Base-by-base conservation (phyloP, 106 monocot genomes). In the Platanthera zijinensis region DNA sequence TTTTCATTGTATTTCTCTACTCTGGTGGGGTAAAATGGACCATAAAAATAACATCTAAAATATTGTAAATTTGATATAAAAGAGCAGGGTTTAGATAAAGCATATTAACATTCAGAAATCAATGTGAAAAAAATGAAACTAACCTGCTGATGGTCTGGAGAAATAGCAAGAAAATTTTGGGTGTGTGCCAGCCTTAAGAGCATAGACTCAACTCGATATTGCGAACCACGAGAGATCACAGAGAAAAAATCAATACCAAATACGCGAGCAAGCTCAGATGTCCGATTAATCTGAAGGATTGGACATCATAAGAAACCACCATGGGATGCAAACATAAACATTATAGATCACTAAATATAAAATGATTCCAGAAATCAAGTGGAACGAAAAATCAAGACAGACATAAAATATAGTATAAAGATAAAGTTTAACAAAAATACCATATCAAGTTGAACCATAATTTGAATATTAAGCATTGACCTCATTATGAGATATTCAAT, bases 171-270 rank as follows among this genome's bases (percentile, higher is more conserved):
- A 86, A 88, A 97, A 81, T 97, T 97, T 80, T 97, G 97, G 48
- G 94, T 87, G 78, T 94, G 97, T 72, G 88, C 87, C 74, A 97
- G 69, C 77, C 97, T 91, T 51, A 97, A 51, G 61, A 97, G 88
- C 97, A 97, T 97, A 63, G 97, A 97, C 81, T 97, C 97, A 73
- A 97, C 97, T 72, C 97, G 93, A 82, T 81, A 97, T 59, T 97
- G 97, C 73, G 97, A 97, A 50, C 97, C 97, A 70, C 97, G 85
- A 74, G 97, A 94, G 30, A 97, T 84, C 48, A 97, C 97, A 51
- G 97, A 97, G 73, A 91, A 97, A 82, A 97, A 97, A 68, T 97
- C 97, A 78, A 97, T 97, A 48, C 97, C 97, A 85, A 97, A 97
- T 47, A 94, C 88, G 63, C 97, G 93, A 75, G 97, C 93, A 76